These are phyloP conservation scores for Henckelia pumila DNA, from an alignment of 257 asterid genomes.

Conservation along the genomic window DNA sequence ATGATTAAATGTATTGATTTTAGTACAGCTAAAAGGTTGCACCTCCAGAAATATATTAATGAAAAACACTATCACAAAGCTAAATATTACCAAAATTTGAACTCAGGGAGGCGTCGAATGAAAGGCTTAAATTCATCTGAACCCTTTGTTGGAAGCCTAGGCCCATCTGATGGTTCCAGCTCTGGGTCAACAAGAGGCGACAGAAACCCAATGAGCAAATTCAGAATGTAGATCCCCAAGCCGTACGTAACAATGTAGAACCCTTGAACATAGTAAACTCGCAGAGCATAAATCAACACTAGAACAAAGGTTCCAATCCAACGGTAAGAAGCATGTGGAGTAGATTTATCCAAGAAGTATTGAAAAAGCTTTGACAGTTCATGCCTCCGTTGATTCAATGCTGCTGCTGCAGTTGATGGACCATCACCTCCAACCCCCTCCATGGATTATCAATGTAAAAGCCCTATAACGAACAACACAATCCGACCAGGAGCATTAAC, in stretches of 20 bases:
- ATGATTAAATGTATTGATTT: not conserved
- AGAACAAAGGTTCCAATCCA: slow-evolving; percentile 74
- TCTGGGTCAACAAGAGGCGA: slow-evolving; percentile 98
- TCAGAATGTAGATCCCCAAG: slow-evolving; percentile 84
- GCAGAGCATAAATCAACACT: slow-evolving; percentile 61
- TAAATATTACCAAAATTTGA: slow-evolving; percentile 78
- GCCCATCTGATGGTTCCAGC: slow-evolving; percentile 73
- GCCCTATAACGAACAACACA: slow-evolving; percentile 24
- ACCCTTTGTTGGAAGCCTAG: slow-evolving; percentile 85
- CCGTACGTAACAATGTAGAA: slow-evolving; percentile 88
- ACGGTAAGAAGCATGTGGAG: slow-evolving; percentile 79
- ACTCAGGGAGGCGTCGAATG: slow-evolving; percentile 97
- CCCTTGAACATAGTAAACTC: slow-evolving; percentile 73
- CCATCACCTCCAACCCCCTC: slow-evolving; percentile 54
- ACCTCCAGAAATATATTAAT: slow-evolving; percentile 17
- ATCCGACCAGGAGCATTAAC: slow-evolving; percentile 19
- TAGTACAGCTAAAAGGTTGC: not conserved
- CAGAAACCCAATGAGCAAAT: slow-evolving; percentile 87
- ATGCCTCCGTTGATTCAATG: slow-evolving; percentile 70
- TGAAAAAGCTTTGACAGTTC: slow-evolving; percentile 74
- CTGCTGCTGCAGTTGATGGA: slow-evolving; percentile 58
- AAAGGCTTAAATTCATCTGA: slow-evolving; percentile 97
- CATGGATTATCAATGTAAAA: slow-evolving; percentile 33
- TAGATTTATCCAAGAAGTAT: slow-evolving; percentile 77
- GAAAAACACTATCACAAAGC: slow-evolving; percentile 7